These are phyloP conservation scores for Monilinia fructicola DNA, from an alignment of 2,329 filamentous ascomycete genomes.

Conservation along the genomic window DNA sequence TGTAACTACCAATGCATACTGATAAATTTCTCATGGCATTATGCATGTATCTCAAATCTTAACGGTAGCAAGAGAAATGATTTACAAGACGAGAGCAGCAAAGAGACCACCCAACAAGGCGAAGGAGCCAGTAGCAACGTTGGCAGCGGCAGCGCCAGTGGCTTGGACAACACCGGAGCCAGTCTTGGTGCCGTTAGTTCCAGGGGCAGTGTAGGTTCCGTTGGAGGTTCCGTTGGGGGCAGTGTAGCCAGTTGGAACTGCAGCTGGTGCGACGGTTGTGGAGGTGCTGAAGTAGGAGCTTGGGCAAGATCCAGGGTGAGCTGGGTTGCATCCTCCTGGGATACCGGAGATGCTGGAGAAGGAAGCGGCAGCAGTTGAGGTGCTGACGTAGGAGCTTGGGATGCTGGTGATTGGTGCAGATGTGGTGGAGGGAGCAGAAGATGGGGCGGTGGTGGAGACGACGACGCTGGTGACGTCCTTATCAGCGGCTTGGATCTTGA, in stretches of 20 bases:
- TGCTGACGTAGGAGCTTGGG: background rate
- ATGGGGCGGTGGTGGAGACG: slow-evolving; percentile 7
- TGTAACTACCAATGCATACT: background rate
- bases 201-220: slow-evolving; percentile 13
- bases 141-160: slow-evolving; percentile 4
- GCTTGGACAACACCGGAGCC: background rate
- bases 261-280: background rate
- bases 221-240: slow-evolving; percentile 4
- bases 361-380: background rate
- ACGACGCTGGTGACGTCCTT: slow-evolving; percentile 12
- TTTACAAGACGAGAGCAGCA: slow-evolving; percentile 16
- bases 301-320: slow-evolving; percentile 7
- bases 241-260: background rate
- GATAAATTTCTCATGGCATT: slow-evolving; percentile 1
- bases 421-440: slow-evolving; percentile 4
- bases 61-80: background rate
- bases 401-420: background rate
- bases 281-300: slow-evolving; percentile 14
- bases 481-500: slow-evolving; percentile 41
- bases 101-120: slow-evolving; percentile 10
- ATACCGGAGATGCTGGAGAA: slow-evolving; percentile 17
- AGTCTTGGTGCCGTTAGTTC: slow-evolving; percentile 6
- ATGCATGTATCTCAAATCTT: slow-evolving; percentile 7
- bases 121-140: slow-evolving; percentile 5
- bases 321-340: slow-evolving; percentile 17